phyloP scores from a whole-genome alignment of 805 yeast genomes.

The Ogataea ganodermae region DNA sequence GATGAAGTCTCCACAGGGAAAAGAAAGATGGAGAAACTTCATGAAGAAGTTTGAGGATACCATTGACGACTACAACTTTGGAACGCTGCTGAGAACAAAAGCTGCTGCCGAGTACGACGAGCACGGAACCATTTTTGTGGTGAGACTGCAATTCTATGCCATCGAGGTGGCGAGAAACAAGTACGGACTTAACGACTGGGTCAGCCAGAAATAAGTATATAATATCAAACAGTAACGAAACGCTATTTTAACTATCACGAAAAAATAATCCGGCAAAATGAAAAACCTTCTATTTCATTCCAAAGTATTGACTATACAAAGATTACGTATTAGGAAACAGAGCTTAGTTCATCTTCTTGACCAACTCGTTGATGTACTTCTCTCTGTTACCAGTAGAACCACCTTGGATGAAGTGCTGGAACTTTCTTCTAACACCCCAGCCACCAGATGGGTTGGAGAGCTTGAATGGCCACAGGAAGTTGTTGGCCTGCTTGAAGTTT shows the following conservation, averaged over 20 bases:
- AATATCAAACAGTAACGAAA: neutral
- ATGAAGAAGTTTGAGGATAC: slow-evolving; percentile 77
- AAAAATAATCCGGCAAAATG: slow-evolving; percentile 1
- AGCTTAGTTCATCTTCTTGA: slow-evolving; percentile 86
- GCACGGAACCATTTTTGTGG: slow-evolving; percentile 82
- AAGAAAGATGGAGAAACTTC: slow-evolving; percentile 88
- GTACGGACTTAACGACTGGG: slow-evolving; percentile 91
- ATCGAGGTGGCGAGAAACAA: slow-evolving; percentile 93
- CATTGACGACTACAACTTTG: slow-evolving; percentile 91
- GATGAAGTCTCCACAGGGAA: slow-evolving; percentile 78
- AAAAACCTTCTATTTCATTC: slow-evolving; percentile 13
- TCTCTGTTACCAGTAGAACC: slow-evolving; percentile 99
- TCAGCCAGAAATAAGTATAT: slow-evolving; percentile 37
- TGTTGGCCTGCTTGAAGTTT: slow-evolving; percentile 97
- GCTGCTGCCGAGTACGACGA: slow-evolving; percentile 75
- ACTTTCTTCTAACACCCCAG: slow-evolving; percentile 96
- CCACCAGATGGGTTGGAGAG: slow-evolving; percentile 97
- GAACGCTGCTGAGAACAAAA: slow-evolving; percentile 84
- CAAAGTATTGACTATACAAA: slow-evolving; percentile 9
- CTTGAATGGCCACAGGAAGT: slow-evolving; percentile 98
- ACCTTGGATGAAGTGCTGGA: slow-evolving; percentile 96
- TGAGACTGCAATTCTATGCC: slow-evolving; percentile 93
- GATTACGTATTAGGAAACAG: slow-evolving; percentile 9
- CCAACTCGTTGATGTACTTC: slow-evolving; percentile 90
- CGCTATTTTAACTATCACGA: no score